A percentile compares a stretch with the other conserved stretches of the same genome.
These are phyloP conservation scores for Thelephora terrestris DNA, from an alignment of 1,284 basidiomycete species.

Conservation along the genomic window DNA sequence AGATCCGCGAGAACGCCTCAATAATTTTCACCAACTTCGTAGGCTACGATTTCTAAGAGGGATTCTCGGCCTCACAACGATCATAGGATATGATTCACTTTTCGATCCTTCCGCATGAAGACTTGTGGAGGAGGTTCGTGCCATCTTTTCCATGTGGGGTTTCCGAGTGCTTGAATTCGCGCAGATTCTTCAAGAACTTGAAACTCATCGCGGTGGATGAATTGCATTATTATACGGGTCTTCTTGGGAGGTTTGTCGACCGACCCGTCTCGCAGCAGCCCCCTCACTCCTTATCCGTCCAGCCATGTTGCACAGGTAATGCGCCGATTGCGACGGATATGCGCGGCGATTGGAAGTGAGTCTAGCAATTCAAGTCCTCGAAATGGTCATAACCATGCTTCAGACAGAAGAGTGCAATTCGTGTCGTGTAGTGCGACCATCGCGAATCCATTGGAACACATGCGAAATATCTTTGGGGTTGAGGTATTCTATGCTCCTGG, in stretches of 20 bases:
- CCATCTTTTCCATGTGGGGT: not conserved
- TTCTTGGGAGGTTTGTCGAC: slow-evolving; percentile 53
- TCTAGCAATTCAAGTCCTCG: slow-evolving; percentile 6
- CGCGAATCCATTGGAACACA: slow-evolving; percentile 67
- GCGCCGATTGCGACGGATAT: slow-evolving; percentile 69
- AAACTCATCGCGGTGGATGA: slow-evolving; percentile 81
- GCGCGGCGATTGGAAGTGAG: slow-evolving; percentile 78
- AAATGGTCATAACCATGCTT: not conserved
- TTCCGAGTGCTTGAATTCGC: slow-evolving; percentile 3
- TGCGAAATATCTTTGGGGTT: slow-evolving; percentile 68
- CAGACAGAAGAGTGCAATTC: slow-evolving; percentile 56
- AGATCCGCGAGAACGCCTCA: slow-evolving; percentile 61
- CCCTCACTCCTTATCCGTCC: slow-evolving; percentile 1
- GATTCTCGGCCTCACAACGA: not conserved
- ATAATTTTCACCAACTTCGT: slow-evolving; percentile 76
- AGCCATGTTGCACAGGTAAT: slow-evolving; percentile 78
- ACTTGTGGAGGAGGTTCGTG: slow-evolving; percentile 65
- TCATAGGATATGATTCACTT: slow-evolving; percentile 79
- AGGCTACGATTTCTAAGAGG: slow-evolving; percentile 16
- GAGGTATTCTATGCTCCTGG: slow-evolving; percentile 20
- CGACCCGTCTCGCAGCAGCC: not conserved
- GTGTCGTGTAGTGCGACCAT: slow-evolving; percentile 90
- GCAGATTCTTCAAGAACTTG: slow-evolving; percentile 63
- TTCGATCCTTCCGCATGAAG: slow-evolving; percentile 79
- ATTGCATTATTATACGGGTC: slow-evolving; percentile 69